phyloP scores from a whole-genome alignment of 2,329 filamentous ascomycete species.

The Colletotrichum limetticola region DNA sequence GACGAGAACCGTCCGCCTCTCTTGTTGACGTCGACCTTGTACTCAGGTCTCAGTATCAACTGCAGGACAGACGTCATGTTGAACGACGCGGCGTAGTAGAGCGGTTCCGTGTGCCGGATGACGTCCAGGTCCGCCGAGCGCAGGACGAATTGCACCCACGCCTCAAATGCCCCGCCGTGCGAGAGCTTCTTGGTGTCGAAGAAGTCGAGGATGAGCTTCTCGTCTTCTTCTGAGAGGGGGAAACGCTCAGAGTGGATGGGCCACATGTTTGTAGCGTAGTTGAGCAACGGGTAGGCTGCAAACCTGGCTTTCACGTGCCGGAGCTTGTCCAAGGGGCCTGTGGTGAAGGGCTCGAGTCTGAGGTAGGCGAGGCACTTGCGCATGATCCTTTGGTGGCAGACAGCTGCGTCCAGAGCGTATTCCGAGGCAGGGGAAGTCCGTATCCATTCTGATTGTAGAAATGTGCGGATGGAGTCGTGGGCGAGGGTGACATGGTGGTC shows the following conservation, averaged over 20 bases:
- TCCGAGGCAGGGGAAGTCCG: slow-evolving; percentile 33
- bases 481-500: slow-evolving; percentile 37
- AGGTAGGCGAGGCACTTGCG: slow-evolving; percentile 40
- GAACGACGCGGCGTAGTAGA: slow-evolving; percentile 42
- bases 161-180: slow-evolving; percentile 37
- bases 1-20: slow-evolving; percentile 38
- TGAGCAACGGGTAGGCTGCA: slow-evolving; percentile 31
- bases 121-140: slow-evolving; percentile 5
- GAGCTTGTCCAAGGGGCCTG: slow-evolving; percentile 26
- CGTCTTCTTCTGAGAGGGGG: slow-evolving; percentile 11
- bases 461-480: slow-evolving; percentile 40
- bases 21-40: slow-evolving; percentile 35
- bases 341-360: slow-evolving; percentile 32
- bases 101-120: slow-evolving; percentile 36
- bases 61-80: slow-evolving; percentile 39
- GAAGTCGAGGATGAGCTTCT: slow-evolving; percentile 37
- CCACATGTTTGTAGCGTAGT: slow-evolving; percentile 37
- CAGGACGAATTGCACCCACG: slow-evolving; percentile 40
- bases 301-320: slow-evolving; percentile 11
- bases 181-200: slow-evolving; percentile 36
- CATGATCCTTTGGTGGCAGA: slow-evolving; percentile 36
- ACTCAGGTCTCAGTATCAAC: slow-evolving; percentile 36
- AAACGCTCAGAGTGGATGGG: slow-evolving; percentile 38
- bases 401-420: slow-evolving; percentile 35
- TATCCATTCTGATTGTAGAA: slow-evolving; percentile 38